Percentiles rank a stretch among this genome's conserved stretches.
Evolutionary conservation across 2,329 filamentous ascomycete genomes (phyloP).

Genomic region (Bipolaris cookei): DNA sequence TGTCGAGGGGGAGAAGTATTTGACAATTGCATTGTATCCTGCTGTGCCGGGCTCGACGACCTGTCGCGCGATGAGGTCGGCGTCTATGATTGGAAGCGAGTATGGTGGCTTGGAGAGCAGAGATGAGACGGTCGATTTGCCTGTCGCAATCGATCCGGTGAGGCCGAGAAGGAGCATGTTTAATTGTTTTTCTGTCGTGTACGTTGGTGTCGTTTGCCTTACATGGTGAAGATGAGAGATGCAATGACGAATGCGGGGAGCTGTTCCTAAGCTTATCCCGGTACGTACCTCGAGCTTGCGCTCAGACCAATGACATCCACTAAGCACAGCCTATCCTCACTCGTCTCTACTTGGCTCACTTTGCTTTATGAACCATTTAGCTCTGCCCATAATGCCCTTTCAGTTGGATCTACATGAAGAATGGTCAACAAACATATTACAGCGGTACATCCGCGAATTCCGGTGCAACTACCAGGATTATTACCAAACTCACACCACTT

Average conservation of each 20-base stretch:
- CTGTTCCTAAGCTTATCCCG: conserved; percentile 5
- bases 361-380: neutral
- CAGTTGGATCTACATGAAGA: neutral
- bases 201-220: conserved; percentile 11
- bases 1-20: conserved; percentile 79
- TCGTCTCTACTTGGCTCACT: neutral
- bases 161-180: conserved; percentile 91
- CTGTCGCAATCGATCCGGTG: conserved; percentile 95
- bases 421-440: neutral
- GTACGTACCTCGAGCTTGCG: conserved; percentile 14
- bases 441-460: neutral
- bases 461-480: neutral
- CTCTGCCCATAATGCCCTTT: neutral
- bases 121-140: conserved; percentile 92
- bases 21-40: conserved; percentile 82
- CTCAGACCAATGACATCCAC: neutral
- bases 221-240: conserved; percentile 11
- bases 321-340: neutral
- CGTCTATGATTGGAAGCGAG: conserved; percentile 89
- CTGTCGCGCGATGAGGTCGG: conserved; percentile 87
- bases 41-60: conserved; percentile 91
- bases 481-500: neutral
- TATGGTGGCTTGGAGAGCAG: conserved; percentile 82
- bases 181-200: neutral
- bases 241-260: conserved; percentile 20